These are phyloP conservation scores for Tephrocybe sp. DNA, from an alignment of 768 basidiomycete genomes.

Conservation along the genomic window DNA sequence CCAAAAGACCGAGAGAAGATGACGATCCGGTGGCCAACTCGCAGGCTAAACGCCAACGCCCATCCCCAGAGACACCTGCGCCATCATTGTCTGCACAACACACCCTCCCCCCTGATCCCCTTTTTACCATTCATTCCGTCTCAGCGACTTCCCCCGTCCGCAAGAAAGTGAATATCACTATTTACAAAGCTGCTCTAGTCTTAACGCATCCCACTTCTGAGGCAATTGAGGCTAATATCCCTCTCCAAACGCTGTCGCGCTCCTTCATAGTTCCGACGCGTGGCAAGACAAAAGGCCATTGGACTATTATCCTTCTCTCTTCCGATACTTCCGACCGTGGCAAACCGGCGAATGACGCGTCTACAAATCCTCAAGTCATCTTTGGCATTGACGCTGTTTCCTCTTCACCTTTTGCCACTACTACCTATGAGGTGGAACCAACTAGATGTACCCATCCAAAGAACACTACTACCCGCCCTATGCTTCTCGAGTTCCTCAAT, in stretches of 20 bases:
- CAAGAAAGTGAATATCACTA: constrained; percentile 68
- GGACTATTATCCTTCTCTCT: constrained; percentile 66
- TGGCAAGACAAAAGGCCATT: constrained; percentile 68
- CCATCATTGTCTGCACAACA: constrained; percentile 11
- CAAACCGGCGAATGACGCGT: constrained; percentile 28
- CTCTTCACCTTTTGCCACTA: constrained; percentile 42
- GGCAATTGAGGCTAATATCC: constrained; percentile 46
- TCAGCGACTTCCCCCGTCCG: constrained; percentile 74
- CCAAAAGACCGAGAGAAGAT: constrained; percentile 35
- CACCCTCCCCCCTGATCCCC: constrained; percentile 36
- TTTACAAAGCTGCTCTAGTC: constrained; percentile 47
- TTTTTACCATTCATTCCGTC: constrained; percentile 60
- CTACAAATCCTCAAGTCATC: constrained; percentile 53
- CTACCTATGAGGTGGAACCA: constrained; percentile 27
- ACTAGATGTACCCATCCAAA: constrained; percentile 36
- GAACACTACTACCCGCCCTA: constrained; percentile 48
- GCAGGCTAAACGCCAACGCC: constrained; percentile 33
- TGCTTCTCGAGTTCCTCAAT: constrained; percentile 50
- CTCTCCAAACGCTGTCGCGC: constrained; percentile 48
- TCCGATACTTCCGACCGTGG: constrained; percentile 49
- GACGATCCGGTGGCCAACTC: constrained; percentile 18
- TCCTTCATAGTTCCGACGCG: constrained; percentile 75
- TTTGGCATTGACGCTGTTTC: constrained; percentile 68
- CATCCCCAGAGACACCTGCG: constrained; percentile 17
- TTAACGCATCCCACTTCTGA: constrained; percentile 51